A percentile compares a stretch with the other conserved stretches of the same genome.
Evolutionary conservation across 202 grass and related monocot species (phyloP).

Genomic region (Panicum virgatum): DNA sequence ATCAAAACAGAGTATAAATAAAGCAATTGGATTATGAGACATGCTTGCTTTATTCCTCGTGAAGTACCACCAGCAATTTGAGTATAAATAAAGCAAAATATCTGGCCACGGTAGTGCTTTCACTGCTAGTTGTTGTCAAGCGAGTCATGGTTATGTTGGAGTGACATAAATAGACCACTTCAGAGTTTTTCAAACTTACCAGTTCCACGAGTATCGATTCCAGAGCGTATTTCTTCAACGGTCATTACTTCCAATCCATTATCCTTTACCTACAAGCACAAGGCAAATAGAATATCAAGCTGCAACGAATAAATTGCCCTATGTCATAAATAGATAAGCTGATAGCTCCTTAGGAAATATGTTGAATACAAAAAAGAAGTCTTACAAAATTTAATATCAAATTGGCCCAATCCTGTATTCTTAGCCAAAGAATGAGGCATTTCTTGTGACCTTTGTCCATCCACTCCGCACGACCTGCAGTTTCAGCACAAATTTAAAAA

Average conservation of each 20-base stretch:
- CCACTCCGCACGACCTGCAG: constrained; percentile 80
- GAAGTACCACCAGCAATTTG: neutral
- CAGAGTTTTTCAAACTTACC: constrained; percentile 49
- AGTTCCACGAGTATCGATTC: constrained; percentile 81
- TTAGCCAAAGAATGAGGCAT: constrained; percentile 92
- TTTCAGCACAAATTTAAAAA: constrained; percentile 35
- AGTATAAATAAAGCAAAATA: constrained; percentile 17
- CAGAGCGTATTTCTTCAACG: constrained; percentile 86
- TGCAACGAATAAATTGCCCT: neutral
- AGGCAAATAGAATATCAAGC: constrained; percentile 25
- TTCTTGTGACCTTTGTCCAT: constrained; percentile 96
- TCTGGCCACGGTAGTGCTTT: neutral
- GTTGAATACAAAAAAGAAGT: neutral
- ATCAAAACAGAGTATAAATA: constrained; percentile 15
- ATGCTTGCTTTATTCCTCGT: neutral
- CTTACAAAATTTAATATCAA: constrained; percentile 89
- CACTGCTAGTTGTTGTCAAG: neutral
- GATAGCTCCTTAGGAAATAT: neutral
- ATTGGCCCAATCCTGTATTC: constrained; percentile 95
- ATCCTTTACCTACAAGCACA: constrained; percentile 75
- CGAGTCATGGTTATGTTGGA: neutral
- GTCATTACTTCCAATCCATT: constrained; percentile 91
- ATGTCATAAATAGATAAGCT: constrained; percentile 7
- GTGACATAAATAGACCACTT: neutral
- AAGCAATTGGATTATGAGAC: constrained; percentile 3